phyloP scores from a whole-genome alignment of 1,139 yeast species.

The Suhomyces bolitotheri region DNA sequence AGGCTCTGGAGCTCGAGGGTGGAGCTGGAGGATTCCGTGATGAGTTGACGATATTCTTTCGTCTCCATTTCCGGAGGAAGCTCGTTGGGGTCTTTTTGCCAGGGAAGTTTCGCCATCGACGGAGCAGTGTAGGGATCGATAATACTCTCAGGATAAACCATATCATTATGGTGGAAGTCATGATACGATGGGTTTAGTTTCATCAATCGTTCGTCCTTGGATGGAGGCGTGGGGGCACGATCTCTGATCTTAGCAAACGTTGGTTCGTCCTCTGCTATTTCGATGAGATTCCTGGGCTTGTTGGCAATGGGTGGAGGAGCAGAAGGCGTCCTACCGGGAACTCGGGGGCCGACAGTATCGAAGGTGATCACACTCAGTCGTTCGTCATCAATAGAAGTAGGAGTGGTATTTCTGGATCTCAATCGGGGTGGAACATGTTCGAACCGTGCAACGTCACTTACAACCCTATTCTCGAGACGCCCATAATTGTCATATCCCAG shows the following conservation, averaged over 20 bases:
- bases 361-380: conserved; percentile 15
- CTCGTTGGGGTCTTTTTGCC: too few species aligned
- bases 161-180: conserved; percentile 8
- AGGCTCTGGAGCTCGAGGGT: conserved; percentile 18
- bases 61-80: conserved; percentile 25
- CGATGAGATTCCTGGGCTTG: conserved; percentile 8
- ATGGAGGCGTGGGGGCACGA: conserved; percentile 12
- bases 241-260: conserved; percentile 8
- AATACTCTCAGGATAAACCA: conserved; percentile 12
- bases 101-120: conserved; percentile 4
- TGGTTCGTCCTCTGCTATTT: conserved; percentile 10
- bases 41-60: conserved; percentile 13
- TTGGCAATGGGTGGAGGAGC: conserved; percentile 6
- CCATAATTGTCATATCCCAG: conserved; percentile 9
- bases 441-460: conserved; percentile 22
- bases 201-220: conserved; percentile 8
- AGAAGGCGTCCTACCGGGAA: conserved; percentile 1
- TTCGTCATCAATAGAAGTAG: conserved; percentile 15
- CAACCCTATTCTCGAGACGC: conserved; percentile 14
- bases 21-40: conserved; percentile 3
- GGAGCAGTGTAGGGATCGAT: conserved; percentile 8
- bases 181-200: conserved; percentile 9
- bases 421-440: conserved; percentile 17
- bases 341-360: conserved; percentile 11
- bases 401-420: conserved; percentile 21